Conservation (phyloP, 106 monocot species). For the Dendrobium nobile region DNA sequence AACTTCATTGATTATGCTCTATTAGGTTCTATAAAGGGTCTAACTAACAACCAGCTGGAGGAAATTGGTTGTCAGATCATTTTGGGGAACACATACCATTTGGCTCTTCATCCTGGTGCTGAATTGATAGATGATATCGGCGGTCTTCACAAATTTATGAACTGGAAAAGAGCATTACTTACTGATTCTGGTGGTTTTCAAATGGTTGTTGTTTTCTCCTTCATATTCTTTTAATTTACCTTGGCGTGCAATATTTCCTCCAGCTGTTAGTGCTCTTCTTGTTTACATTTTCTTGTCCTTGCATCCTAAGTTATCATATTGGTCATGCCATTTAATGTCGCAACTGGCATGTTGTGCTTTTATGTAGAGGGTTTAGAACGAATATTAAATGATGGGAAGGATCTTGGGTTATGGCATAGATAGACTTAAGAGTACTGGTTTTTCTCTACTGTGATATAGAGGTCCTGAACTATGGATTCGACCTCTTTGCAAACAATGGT, state of each 20-base stretch:
- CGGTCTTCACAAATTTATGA: slow-evolving; percentile 99
- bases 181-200: slow-evolving; percentile 99
- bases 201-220: slow-evolving; percentile 54
- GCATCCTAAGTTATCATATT: background rate
- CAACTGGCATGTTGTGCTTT: background rate
- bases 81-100: slow-evolving; percentile 94
- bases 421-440: background rate
- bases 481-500: background rate
- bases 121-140: slow-evolving; percentile 92
- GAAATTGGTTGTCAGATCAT: slow-evolving; percentile 99
- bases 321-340: background rate
- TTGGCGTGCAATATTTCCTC: background rate
- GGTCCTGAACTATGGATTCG: background rate
- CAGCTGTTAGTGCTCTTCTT: background rate
- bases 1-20: background rate
- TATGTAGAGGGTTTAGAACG: background rate
- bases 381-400: background rate
- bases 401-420: background rate
- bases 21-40: slow-evolving; percentile 89
- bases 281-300: background rate
- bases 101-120: slow-evolving; percentile 87
- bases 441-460: background rate
- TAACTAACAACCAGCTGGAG: slow-evolving; percentile 91
- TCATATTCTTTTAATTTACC: background rate
- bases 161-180: slow-evolving; percentile 93